Evolutionary conservation across 2,329 filamentous ascomycete genomes (phyloP), one percentile per base, ranked within the genome.

Genomic region (Aspergillus sp.): DNA sequence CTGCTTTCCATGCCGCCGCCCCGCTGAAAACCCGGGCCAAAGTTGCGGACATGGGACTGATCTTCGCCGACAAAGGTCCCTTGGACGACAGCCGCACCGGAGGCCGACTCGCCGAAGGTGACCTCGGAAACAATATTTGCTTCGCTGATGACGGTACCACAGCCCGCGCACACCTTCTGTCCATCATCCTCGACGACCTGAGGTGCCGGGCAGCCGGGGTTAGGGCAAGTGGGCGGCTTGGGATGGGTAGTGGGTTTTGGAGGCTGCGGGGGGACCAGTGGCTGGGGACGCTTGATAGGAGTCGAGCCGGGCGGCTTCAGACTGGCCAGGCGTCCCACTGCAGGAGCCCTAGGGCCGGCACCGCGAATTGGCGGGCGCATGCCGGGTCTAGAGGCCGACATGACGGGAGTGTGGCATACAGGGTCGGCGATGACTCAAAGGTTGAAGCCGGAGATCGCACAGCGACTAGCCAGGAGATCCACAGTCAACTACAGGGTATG

Each of bases 81-180:
- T 57, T 95, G 86, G 12, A 95, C 86, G 31, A 93, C 75, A 32
- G 89, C 88, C 30, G 84, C 86, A 49, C 91, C 91, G 20, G 77
- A 79, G 0, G 84, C 77, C 16, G 78, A 82, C 65, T 98, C 89
- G 43, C 86, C 86, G 52, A 96, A 98, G 14, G 80, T 80, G 41
- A 96, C 76, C 58, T 98, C 91, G 30, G 86, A 76, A 37, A 95
- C 88, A 41, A 96, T 94, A 52, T 93, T 86, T 54, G 78, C 80
- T 53, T 93, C 82, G 47, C 83, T 80, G 35, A 89, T 75, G 44
- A 94, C 77, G 39, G 77, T 80, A 71, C 86, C 89, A 59, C 91
- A 96, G 29, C 76, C 81, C 40, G 78, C 75, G 62, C 91, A 96
- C 45, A 84, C 69, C 42, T 66, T 63, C 39, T 66, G 55, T 11